Evolutionary conservation across 192 early-diverging fungal genomes (phyloP), one percentile per base, ranked within the genome.

Genomic region (Rhizoclosmatium globosum): DNA sequence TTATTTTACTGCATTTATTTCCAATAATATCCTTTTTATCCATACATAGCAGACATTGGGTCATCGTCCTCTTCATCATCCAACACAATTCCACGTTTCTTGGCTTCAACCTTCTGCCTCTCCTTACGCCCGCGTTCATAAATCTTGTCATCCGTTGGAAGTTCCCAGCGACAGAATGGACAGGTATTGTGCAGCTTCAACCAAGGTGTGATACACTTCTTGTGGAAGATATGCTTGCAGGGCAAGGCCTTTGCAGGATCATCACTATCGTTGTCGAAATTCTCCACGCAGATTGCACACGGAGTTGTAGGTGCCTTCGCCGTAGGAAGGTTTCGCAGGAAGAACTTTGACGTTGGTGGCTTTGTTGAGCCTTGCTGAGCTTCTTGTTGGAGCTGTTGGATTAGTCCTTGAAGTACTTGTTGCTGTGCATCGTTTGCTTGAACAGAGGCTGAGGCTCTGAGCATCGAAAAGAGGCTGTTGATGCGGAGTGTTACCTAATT

Each of bases 151-250:
- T 81, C 80, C 7, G 80, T 81, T 45, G 67, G 80, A 47, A 81
- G 19, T 45, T 80, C 79, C 19, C 11, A 68, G 11, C 79, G 74
- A 61, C 78, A 79, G 39, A 79, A 69, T 15, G 78, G 78, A 79
- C 78, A 79, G 7, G 68, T 79, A 58, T 79, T 79, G 70, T 79
- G 78, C 44, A 81, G 58, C 38, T 78, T 72, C 43, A 81, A 62
- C 80, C 80, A 81, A 15, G 75, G 74, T 13, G 47, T 70, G 42
- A 81, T 71, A 53, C 80, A 81, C 46, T 72, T 38, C 59, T 64
- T 65, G 61, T 81, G 80, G 80, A 78, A 81, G 13, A 77, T 45
- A 48, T 81, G 80, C 13, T 78, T 74, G 78, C 78, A 79, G 6
- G 78, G 78, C 19, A 69, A 31, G 9, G n/a, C 17, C 41, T 69